Evolutionary conservation across 2,329 filamentous ascomycete genomes (phyloP), one percentile per base, ranked within the genome.

Genomic region (Domatiomyces catenatus): DNA sequence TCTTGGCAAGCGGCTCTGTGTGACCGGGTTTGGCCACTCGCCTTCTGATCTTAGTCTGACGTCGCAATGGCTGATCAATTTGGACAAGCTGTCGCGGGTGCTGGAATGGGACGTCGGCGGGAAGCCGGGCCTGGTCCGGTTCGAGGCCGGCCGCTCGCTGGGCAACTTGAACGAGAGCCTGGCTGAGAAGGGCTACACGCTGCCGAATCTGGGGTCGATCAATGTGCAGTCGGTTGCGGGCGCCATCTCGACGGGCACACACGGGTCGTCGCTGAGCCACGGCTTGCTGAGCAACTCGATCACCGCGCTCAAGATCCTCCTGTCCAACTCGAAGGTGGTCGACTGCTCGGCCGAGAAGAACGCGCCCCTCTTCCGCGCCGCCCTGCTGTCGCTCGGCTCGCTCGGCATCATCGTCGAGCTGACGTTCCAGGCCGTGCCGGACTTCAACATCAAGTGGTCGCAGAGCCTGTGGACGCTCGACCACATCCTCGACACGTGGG

Each of bases 171-270:
- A 87, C 55, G 74, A 77, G 44, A 78, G 80, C 61, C 79, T 95
- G 28, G 86, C 86, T 58, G 74, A 76, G 50, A 69, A 81, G 60
- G 87, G 86, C 0, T 74, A 94, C 56, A 87, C 88, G 1, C 83
- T 98, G 77, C 84, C 86, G 24, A 95, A 93, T 64, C 72, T 96
- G 45, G 92, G 92, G 36, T 94, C 87, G 65, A 98, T 98, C 67
- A 88, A 95, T 65, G 80, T 87, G 60, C 92, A 98, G 72, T 92
- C 85, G 52, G 82, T 96, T 55, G 88, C 86, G 1, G 92, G 92
- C 24, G 89, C 88, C 12, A 93, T 96, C 54, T 82, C 85, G 18
- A 98, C 92, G 0, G 89, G 85, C 15, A 96, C 92, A 0, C 92
- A 98, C 65, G 92, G 92, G 44, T 93, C 86, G 61, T 92, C 85